phyloP scores from a whole-genome alignment of 163 green algal genomes.

The Scenedesmus sp. region DNA sequence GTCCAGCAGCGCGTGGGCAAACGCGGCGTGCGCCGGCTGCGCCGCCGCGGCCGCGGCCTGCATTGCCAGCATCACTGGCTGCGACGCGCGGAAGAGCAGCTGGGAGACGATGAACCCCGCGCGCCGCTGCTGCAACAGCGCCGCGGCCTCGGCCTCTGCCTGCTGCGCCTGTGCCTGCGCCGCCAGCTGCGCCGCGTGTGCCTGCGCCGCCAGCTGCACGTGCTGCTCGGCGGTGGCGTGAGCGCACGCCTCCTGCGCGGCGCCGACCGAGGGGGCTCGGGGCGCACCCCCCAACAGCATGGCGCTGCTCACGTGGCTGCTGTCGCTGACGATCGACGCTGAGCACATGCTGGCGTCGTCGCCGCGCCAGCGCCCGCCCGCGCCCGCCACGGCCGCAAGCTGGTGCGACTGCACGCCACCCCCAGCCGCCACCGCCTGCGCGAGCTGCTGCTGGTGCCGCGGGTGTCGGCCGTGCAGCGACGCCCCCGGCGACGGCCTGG shows the following conservation, averaged over 20 bases:
- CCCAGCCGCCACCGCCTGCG: too few relatives aligned
- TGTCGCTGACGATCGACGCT: not conserved
- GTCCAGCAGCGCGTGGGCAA: conserved; percentile 22
- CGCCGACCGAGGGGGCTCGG: too few relatives aligned
- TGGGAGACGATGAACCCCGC: conserved; percentile 37
- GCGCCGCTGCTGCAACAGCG: not conserved
- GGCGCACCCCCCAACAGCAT: too few relatives aligned
- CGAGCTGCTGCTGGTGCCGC: conserved; percentile 13
- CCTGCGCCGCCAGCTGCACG: not conserved
- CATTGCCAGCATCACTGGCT: conserved; percentile 15
- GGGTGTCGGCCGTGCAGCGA: conserved; percentile 12
- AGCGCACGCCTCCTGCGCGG: too few relatives aligned
- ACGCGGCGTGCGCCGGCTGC: conserved; percentile 2
- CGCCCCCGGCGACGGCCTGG: not conserved
- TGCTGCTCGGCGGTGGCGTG: too few relatives aligned
- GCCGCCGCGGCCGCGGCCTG: conserved; percentile 7
- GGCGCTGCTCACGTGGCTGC: not conserved
- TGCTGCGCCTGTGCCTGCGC: not conserved
- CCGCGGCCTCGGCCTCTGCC: not conserved
- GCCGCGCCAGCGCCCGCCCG: not conserved
- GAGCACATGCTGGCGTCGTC: conserved; percentile 23
- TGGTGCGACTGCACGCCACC: conserved; percentile 45
- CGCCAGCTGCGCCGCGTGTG: not conserved
- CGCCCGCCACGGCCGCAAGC: not conserved
- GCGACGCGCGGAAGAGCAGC: conserved; percentile 12